Evolutionary conservation across 2,329 filamentous ascomycete genomes (phyloP), one percentile per base, ranked within the genome.

Genomic region (Neonectria hederae): DNA sequence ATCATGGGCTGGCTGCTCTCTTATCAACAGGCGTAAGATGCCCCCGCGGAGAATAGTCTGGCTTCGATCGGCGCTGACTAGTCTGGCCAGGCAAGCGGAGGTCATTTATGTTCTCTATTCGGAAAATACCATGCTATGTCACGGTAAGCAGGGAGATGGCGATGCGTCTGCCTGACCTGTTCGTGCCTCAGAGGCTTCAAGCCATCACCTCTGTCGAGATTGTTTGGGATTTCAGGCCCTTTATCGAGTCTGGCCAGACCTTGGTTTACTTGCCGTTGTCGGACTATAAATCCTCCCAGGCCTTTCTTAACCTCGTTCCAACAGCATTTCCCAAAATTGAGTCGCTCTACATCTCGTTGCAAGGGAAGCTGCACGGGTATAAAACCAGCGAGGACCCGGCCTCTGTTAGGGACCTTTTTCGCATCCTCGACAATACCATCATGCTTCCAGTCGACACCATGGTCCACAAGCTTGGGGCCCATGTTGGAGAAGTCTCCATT

Each of bases 1-100:
- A 69, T 67, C 0, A 69, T 78, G 67, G 76, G 74, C 3, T 79
- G 76, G 75, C 67, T 78, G 1, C 63, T 72, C 2, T 64, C 68
- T 13, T 78, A 76, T 53, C 69, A 72, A 14, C 72, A 76, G 64
- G 76, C 77, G 69, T 75, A 54, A 45, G 67, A 43, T 42, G 26
- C n/a, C 46, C 45, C 38, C 14, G 13, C 13, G 13, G 32, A 35
- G 11, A 32, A 42, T 19, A 5, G 38, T 22, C 17, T 45, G n/a
- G 9, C 19, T 35, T 22, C 35, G 43, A 14, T 30, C 24, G 5
- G 11, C 43, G n/a, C 26, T 52, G 4, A 28, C 42, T 55, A 55
- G 54, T 14, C 19, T 26, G 11, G 4, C 32, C 11, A 75, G 74
- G 28, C 78, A 76, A 51, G 14, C 69, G 3, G 75, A 78, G 40